Conservation (phyloP, 164 flowering plant genomes). For the Berberis thunbergii region DNA sequence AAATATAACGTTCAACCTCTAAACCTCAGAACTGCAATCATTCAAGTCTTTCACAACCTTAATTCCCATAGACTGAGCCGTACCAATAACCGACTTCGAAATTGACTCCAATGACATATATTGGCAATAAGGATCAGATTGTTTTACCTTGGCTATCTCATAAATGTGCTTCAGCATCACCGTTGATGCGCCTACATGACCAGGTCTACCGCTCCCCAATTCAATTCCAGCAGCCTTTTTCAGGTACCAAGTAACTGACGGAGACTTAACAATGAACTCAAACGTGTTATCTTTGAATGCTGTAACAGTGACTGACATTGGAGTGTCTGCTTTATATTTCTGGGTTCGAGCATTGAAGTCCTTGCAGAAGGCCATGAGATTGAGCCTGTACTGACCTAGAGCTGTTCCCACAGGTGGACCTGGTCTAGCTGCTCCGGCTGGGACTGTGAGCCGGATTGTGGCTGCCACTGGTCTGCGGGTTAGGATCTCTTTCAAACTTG, state of each 20-base stretch:
- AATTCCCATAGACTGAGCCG: neutral
- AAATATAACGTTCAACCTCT: too few species aligned
- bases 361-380: conserved; percentile 98
- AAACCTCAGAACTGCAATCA: neutral
- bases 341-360: conserved; percentile 49
- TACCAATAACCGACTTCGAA: neutral
- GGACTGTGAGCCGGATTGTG: conserved; percentile 79
- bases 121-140: conserved; percentile 67
- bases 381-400: conserved; percentile 80
- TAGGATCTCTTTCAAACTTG: conserved; percentile 68
- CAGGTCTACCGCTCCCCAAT: conserved; percentile 63
- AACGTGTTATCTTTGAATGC: conserved; percentile 88
- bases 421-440: conserved; percentile 85
- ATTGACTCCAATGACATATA: conserved; percentile 28
- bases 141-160: conserved; percentile 90
- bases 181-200: conserved; percentile 52
- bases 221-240: conserved; percentile 90
- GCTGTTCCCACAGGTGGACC: conserved; percentile 96
- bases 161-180: conserved; percentile 63
- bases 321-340: conserved; percentile 63
- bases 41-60: neutral
- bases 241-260: conserved; percentile 80
- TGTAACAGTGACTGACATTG: conserved; percentile 79
- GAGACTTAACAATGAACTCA: conserved; percentile 81
- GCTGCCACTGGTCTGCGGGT: conserved; percentile 76